Base-by-base conservation (phyloP, 495 filamentous ascomycete species). In the Penicillium coprophilum region DNA sequence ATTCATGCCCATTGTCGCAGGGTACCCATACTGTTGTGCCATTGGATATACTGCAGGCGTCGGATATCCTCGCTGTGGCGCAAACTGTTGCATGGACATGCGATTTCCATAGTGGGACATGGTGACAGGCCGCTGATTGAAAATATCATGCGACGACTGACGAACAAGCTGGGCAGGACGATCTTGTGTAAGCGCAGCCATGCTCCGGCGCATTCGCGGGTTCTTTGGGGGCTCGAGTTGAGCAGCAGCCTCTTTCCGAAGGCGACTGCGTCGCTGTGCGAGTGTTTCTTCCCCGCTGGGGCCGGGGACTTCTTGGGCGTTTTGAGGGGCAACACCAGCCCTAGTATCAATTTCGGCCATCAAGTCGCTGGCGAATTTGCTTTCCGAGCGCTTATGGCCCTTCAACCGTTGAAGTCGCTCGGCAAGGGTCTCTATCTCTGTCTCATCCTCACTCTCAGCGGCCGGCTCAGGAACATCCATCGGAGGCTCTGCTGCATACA, bases 381-480 rank as follows among this genome's bases (percentile, higher is more conserved):
- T 85, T 61, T 87, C 90, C 23, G 88, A 81, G 9, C 86, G 68
- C 13, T 77, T 75, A 12, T 74, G 73, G 12, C 77, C 81, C 51
- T 82, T 86, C 17, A 97, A 69, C 13, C 92, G 85, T 46, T 82
- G 80, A 58, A 87, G 77, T 20, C 92, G 85, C 44, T 90, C 82
- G 4, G 82, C 91, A 3, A 96, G 75, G 0, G 90, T 95, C 68
- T 98, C 94, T 2, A 77, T 85, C 62, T 98, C 94, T 1, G 78
- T 86, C 63, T 91, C 89, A 17, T 82, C 71, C 13, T 86, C 89
- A 66, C 74, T 59, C 49, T 77, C 63, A 47, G 62, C 46, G 17
- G 65, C 56, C 3, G 60, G 55, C 11, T 66, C 63, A 28, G 47
- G 53, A 12, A 59, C 39, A 21, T 48, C 24, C 15, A 48, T 47